A percentile compares a stretch with the other conserved stretches of the same genome.
These are phyloP conservation scores for Wickerhamia fluorescens DNA, from an alignment of 805 yeast genomes.

Conservation along the genomic window DNA sequence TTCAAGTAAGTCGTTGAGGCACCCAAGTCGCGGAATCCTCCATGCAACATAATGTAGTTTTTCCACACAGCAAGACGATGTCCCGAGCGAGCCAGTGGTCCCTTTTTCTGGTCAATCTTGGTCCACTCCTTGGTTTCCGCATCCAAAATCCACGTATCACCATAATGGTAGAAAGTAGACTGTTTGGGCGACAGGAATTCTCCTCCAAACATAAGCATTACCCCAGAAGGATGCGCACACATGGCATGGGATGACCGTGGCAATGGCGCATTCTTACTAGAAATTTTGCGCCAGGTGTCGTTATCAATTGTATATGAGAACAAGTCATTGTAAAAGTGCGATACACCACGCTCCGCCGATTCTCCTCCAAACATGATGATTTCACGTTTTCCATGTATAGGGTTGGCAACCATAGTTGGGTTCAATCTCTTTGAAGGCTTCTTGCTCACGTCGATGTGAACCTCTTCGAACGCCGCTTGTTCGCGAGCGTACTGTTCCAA, in stretches of 20 bases:
- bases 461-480: conserved; percentile 72
- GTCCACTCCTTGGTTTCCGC: conserved; percentile 83
- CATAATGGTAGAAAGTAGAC: conserved; percentile 89
- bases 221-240: conserved; percentile 88
- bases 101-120: conserved; percentile 66
- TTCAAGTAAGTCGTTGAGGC: conserved; percentile 72
- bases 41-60: conserved; percentile 75
- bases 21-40: conserved; percentile 92
- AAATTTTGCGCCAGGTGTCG: conserved; percentile 70
- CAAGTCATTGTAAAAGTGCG: conserved; percentile 78
- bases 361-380: conserved; percentile 90
- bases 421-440: conserved; percentile 69
- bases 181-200: conserved; percentile 97
- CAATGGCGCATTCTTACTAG: conserved; percentile 82
- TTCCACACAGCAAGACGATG: conserved; percentile 90
- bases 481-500: conserved; percentile 70
- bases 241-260: conserved; percentile 92
- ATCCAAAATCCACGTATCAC: conserved; percentile 93
- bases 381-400: conserved; percentile 70
- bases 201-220: conserved; percentile 86
- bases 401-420: conserved; percentile 68
- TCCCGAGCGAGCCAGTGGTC: conserved; percentile 87
- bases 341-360: conserved; percentile 39
- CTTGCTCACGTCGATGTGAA: conserved; percentile 49
- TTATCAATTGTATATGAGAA: conserved; percentile 67